These are phyloP conservation scores for Cochlearia excelsa DNA, from an alignment of 345 rosid species.

Conservation along the genomic window DNA sequence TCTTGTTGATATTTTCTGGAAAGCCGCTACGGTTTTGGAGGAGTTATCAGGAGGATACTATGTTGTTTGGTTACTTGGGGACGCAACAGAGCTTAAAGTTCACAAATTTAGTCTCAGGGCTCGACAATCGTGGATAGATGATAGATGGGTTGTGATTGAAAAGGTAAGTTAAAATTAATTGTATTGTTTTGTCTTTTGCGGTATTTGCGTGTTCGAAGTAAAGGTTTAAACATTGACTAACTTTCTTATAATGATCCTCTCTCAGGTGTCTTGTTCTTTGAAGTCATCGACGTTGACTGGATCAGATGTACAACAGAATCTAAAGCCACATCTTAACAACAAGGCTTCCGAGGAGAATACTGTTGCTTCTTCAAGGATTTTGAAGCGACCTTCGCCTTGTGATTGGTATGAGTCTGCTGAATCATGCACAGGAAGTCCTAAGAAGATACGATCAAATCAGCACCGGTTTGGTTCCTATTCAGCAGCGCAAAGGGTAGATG, in stretches of 20 bases:
- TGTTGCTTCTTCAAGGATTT: conserved; percentile 38
- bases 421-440: conserved; percentile 42
- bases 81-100: conserved; percentile 31
- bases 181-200: not conserved
- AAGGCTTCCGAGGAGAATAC: conserved; percentile 36
- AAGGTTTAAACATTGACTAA: conserved; percentile 20
- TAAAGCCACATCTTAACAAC: conserved; percentile 28
- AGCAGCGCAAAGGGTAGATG: conserved; percentile 41
- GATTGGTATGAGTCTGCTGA: conserved; percentile 39
- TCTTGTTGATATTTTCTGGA: conserved; percentile 55
- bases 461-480: conserved; percentile 25
- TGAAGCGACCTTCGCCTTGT: conserved; percentile 45
- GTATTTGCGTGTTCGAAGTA: no score
- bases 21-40: conserved; percentile 47
- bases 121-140: conserved; percentile 63
- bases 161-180: conserved; percentile 34
- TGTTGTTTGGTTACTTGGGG: conserved; percentile 53
- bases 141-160: conserved; percentile 51
- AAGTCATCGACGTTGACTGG: conserved; percentile 36
- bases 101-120: conserved; percentile 51
- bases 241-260: conserved; percentile 26
- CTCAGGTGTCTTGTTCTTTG: conserved; percentile 41
- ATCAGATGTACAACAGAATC: conserved; percentile 32
- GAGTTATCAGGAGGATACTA: conserved; percentile 36
- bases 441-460: conserved; percentile 32